These are phyloP conservation scores for Boletus patriciae DNA, from an alignment of 768 basidiomycete species.

Conservation along the genomic window DNA sequence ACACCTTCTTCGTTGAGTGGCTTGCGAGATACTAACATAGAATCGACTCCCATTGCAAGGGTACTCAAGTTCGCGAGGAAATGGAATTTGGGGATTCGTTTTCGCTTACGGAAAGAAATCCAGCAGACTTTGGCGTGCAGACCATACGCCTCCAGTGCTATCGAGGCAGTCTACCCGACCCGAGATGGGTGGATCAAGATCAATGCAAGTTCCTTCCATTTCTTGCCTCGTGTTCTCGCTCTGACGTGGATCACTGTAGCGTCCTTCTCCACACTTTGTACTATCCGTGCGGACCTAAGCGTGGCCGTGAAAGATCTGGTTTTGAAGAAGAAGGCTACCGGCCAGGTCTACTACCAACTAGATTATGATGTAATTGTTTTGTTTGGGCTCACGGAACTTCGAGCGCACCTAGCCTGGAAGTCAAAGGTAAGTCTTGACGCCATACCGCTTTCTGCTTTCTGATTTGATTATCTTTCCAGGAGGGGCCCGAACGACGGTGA, in stretches of 20 bases:
- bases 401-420: slow-evolving; percentile 11
- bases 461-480: neutral
- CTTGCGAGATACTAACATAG: neutral
- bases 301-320: neutral
- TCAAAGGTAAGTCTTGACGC: neutral
- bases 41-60: neutral
- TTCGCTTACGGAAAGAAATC: slow-evolving; percentile 1
- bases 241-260: neutral
- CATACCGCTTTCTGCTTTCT: neutral
- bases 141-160: slow-evolving; percentile 8
- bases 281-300: neutral
- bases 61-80: neutral
- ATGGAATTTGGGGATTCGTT: slow-evolving; percentile 14
- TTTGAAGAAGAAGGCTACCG: neutral
- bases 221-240: neutral
- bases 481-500: neutral
- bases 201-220: neutral
- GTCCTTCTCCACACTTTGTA: slow-evolving; percentile 6
- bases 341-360: slow-evolving; percentile 7
- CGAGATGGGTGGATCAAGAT: slow-evolving; percentile 18
- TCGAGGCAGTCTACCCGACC: slow-evolving; percentile 6
- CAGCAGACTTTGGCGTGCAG: slow-evolving; percentile 3
- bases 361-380: slow-evolving; percentile 16
- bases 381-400: slow-evolving; percentile 11
- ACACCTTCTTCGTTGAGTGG: neutral